Conservation (phyloP, 106 monocot species). For the Xerophyta viscosa region DNA sequence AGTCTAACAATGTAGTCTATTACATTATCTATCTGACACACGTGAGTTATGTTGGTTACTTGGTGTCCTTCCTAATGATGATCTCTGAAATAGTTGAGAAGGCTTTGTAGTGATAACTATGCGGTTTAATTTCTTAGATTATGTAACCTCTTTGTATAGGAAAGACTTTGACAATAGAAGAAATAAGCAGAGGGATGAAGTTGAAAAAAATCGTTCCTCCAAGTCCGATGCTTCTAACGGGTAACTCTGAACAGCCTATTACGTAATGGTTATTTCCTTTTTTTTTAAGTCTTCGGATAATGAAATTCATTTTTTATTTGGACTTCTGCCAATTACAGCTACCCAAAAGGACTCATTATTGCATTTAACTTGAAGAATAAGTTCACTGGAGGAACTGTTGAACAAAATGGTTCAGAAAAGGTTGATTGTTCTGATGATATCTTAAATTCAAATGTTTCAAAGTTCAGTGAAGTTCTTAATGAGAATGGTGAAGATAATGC, state of each 20-base stretch:
- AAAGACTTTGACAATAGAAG: constrained; percentile 56
- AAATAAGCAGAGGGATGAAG: constrained; percentile 20
- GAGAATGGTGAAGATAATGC: constrained; percentile 12
- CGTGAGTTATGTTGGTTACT: too few relatives aligned
- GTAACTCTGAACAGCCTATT: constrained; percentile 10
- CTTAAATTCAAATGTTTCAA: constrained; percentile 1
- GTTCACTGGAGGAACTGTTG: constrained; percentile 6
- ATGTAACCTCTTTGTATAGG: constrained; percentile 10
- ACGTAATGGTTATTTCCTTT: background rate
- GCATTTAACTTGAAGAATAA: constrained; percentile 56
- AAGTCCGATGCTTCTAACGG: constrained; percentile 19
- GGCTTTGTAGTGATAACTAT: too few relatives aligned
- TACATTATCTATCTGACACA: too few relatives aligned
- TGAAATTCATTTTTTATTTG: constrained; percentile 1
- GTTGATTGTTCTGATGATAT: constrained; percentile 3
- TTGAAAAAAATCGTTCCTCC: constrained; percentile 14
- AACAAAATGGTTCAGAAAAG: constrained; percentile 14
- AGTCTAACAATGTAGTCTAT: too few relatives aligned
- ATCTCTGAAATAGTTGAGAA: too few relatives aligned
- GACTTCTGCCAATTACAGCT: constrained; percentile 28
- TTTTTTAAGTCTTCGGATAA: background rate
- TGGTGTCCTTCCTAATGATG: too few relatives aligned
- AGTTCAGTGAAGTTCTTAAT: constrained; percentile 14
- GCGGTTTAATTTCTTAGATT: too few relatives aligned
- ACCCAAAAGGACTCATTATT: constrained; percentile 76